These are phyloP conservation scores for Lasiodiplodia hormozganensis DNA, from an alignment of 2,329 filamentous ascomycete species.

Conservation along the genomic window DNA sequence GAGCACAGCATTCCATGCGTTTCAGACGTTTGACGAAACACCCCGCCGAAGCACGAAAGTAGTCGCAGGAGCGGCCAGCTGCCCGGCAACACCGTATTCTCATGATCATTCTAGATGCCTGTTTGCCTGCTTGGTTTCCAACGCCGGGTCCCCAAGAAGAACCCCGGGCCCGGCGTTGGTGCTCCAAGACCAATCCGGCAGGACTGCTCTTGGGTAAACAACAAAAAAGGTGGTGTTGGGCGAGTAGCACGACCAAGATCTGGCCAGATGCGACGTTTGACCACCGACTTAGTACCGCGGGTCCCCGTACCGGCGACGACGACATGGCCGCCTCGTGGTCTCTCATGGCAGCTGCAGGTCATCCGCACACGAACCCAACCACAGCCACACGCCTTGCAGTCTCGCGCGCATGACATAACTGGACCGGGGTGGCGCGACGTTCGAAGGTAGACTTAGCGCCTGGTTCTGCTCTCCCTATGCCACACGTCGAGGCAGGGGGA, in stretches of 20 bases:
- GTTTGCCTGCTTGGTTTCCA: too few relatives aligned
- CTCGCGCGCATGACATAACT: slow-evolving; percentile 18
- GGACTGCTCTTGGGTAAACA: too few relatives aligned
- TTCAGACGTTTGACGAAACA: slow-evolving; percentile 8
- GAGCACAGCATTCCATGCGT: slow-evolving; percentile 21
- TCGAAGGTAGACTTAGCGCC: slow-evolving; percentile 21
- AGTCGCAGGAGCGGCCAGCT: background rate
- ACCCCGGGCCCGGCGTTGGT: background rate
- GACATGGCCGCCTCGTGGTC: background rate
- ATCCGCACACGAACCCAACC: background rate
- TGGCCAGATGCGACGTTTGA: slow-evolving; percentile 7
- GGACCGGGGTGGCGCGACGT: slow-evolving; percentile 23
- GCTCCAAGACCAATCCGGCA: background rate
- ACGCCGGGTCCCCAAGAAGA: background rate
- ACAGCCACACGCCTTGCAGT: slow-evolving; percentile 15
- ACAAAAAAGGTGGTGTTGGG: background rate
- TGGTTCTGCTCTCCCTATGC: background rate
- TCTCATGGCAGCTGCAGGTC: background rate
- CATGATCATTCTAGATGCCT: slow-evolving; percentile 31
- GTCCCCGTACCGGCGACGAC: background rate
- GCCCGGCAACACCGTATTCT: too few relatives aligned
- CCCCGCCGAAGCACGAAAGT: background rate
- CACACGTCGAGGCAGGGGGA: background rate
- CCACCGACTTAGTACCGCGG: background rate
- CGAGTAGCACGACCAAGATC: slow-evolving; percentile 8